phyloP scores from a whole-genome alignment of 2,329 filamentous ascomycete species.

The Plectosphaerella cucumerina region DNA sequence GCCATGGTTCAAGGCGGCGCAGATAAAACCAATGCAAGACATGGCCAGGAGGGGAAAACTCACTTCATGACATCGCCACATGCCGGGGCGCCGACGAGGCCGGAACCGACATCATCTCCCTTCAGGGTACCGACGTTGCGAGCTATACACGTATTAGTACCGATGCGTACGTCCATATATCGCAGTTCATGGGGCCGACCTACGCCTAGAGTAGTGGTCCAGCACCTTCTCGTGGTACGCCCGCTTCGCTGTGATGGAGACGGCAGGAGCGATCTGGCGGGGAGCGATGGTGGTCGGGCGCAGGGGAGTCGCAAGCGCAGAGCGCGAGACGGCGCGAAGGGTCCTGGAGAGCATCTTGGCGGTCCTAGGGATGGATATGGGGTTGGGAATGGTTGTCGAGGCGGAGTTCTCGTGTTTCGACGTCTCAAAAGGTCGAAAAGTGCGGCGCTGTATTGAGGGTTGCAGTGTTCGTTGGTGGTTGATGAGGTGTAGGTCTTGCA shows the following conservation, averaged over 20 bases:
- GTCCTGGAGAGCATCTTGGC: constrained; percentile 43
- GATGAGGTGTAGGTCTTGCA: not conserved
- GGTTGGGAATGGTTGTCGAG: not conserved
- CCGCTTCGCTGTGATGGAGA: constrained; percentile 34
- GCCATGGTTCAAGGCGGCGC: not conserved
- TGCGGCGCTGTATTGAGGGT: not conserved
- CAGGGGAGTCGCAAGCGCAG: constrained; percentile 35
- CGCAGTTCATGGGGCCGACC: constrained; percentile 37
- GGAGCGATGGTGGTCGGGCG: constrained; percentile 31
- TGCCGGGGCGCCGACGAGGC: constrained; percentile 83
- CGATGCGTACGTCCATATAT: constrained; percentile 40
- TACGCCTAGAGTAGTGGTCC: constrained; percentile 80
- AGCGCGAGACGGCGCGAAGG: constrained; percentile 37
- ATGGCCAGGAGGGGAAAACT: not conserved
- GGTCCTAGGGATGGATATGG: constrained; percentile 6
- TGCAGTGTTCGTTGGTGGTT: not conserved
- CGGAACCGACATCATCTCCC: constrained; percentile 84
- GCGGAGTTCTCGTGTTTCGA: too few species aligned
- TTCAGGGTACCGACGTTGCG: constrained; percentile 61
- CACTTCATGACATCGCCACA: constrained; percentile 88
- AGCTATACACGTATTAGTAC: constrained; percentile 38
- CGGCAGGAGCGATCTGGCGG: constrained; percentile 36
- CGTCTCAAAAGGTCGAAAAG: constrained; percentile 5
- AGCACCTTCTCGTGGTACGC: constrained; percentile 59
- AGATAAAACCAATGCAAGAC: not conserved